These are phyloP conservation scores for Luffa aegyptiaca DNA, from an alignment of 306 rosid genomes.

Conservation along the genomic window DNA sequence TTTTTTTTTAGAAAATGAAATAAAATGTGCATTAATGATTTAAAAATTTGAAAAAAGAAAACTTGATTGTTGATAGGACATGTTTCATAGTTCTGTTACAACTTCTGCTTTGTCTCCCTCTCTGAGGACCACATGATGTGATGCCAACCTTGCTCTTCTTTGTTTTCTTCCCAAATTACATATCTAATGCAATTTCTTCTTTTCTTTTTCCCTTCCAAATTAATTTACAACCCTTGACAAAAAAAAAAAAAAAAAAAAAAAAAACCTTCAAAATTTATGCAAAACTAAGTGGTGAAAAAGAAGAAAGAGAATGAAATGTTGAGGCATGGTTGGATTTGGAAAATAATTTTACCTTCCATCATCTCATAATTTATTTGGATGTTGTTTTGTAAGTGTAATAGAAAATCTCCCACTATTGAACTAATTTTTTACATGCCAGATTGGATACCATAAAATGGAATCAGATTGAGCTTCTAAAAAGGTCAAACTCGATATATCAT, in stretches of 20 bases:
- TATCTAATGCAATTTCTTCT: background rate
- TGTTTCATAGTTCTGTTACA: background rate
- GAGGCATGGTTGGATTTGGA: no score
- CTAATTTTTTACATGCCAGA: background rate
- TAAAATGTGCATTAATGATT: background rate
- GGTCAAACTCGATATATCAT: no score
- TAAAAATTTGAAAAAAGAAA: background rate
- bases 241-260: no score
- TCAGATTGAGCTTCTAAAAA: background rate
- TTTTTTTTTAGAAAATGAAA: background rate
- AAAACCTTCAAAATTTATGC: no score
- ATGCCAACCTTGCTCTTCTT: background rate
- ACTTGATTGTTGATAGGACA: background rate
- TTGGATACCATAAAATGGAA: background rate
- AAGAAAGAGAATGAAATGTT: no score
- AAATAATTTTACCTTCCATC: no score
- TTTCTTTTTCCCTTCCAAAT: background rate
- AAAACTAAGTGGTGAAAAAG: no score
- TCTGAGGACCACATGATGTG: background rate
- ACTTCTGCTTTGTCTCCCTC: conserved; percentile 3
- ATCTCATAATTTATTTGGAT: no score
- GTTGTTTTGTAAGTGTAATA: no score
- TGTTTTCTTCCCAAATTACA: background rate
- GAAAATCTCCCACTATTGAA: background rate
- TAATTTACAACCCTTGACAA: no score